Base-by-base conservation (phyloP, 805 yeast species). In the Metschnikowia arizonensis region DNA sequence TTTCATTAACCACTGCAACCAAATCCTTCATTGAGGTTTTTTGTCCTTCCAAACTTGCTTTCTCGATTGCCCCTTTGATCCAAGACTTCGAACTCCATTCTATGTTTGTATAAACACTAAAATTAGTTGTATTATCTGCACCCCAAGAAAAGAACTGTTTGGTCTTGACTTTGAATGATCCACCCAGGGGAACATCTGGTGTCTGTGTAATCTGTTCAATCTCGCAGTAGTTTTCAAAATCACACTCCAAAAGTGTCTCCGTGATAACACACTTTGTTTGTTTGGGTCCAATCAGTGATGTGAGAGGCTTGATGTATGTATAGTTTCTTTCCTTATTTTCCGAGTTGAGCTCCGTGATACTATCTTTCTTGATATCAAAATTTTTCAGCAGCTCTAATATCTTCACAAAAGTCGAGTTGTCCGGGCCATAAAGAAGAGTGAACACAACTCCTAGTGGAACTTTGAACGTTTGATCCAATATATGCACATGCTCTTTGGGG, bases 141-240 rank as follows among this genome's bases (percentile, higher is more conserved):
- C 73, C 89, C 98, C 99, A 93, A 3, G 83, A 74, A 42, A 89
- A 65, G 33, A 81, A 69, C 55, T 82, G 83, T 50, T 83, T 73
- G 0, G 96, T 87, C 49, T 79, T 76, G 3, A 89, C 88, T 32
- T 77, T 72, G 63, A 93, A 93, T 1, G 86, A 76, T 36, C 74
- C 75, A 6, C 99, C 99, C 60, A 89, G 85, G 0, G 99, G 99
- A n/a, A 93, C 98, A 59, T 88, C 93, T 0, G 99, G 99, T 0
- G 99, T 90, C 33, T 68, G 70, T 0, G 91, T 80, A 1, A 78
- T 70, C 33, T 82, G 79, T 2, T 81, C 65, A 1, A 88, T 80
- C 47, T 80, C 75, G 28, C 88, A 77, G 52, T 74, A 74, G 14
- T 72, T 69, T 4, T 76, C 67, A 42, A 72, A 69, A 56, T 86